These are phyloP conservation scores for Ogataea trehaloabstinens DNA, from an alignment of 805 yeast species.

Conservation along the genomic window DNA sequence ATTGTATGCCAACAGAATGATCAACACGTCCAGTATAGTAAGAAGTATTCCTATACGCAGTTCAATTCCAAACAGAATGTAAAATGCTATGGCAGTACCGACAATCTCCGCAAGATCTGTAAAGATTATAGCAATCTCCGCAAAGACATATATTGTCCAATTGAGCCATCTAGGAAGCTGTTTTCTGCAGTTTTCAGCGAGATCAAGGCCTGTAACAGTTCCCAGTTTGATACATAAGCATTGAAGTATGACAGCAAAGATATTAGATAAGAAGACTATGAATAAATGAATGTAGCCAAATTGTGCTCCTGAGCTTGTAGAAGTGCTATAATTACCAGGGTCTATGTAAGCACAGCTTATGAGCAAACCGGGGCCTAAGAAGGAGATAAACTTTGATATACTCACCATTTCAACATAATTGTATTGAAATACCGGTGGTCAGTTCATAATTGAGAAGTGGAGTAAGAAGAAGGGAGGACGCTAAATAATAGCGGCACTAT, in stretches of 20 bases:
- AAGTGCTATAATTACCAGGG: slow-evolving; percentile 91
- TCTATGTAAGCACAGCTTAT: slow-evolving; percentile 91
- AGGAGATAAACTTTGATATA: slow-evolving; percentile 52
- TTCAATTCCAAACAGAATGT: slow-evolving; percentile 74
- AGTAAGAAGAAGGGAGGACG: neutral
- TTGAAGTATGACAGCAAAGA: slow-evolving; percentile 82
- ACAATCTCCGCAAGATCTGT: slow-evolving; percentile 94
- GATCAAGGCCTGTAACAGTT: slow-evolving; percentile 83
- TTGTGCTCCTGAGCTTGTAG: slow-evolving; percentile 84
- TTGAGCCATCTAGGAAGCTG: slow-evolving; percentile 70
- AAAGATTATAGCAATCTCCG: slow-evolving; percentile 86
- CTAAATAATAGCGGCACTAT: slow-evolving; percentile 4
- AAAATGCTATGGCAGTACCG: slow-evolving; percentile 85
- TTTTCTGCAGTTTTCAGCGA: slow-evolving; percentile 78
- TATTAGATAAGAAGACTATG: slow-evolving; percentile 70
- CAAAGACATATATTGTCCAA: slow-evolving; percentile 58
- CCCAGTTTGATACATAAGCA: slow-evolving; percentile 83
- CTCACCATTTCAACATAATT: too few species aligned
- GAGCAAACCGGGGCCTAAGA: slow-evolving; percentile 86
- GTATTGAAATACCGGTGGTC: too few species aligned
- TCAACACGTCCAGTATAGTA: slow-evolving; percentile 78
- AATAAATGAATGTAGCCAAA: slow-evolving; percentile 72
- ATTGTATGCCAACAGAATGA: slow-evolving; percentile 74
- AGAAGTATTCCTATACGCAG: slow-evolving; percentile 70
- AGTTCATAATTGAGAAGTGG: neutral